Evolutionary conservation across 805 yeast genomes (phyloP).

Genomic region (Schwanniomyces yamadae): DNA sequence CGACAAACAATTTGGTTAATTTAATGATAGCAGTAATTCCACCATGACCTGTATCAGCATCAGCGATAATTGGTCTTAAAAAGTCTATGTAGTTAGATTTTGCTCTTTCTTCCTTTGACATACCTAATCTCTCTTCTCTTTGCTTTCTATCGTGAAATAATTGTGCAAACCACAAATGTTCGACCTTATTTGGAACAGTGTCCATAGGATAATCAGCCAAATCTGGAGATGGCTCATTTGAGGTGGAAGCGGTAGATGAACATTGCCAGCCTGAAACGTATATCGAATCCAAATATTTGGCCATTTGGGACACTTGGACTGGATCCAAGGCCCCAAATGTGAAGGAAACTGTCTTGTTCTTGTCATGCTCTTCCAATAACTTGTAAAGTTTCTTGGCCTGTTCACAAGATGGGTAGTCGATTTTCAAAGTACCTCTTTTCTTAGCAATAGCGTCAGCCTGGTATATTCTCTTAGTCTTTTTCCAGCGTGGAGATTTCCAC

Average conservation of each 20-base stretch:
- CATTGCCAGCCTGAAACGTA: conserved; percentile 99
- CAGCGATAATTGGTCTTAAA: conserved; percentile 93
- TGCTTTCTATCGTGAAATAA: conserved; percentile 96
- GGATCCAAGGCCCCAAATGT: conserved; percentile 97
- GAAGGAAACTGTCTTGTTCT: conserved; percentile 71
- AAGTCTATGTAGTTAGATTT: conserved; percentile 78
- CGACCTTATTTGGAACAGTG: conserved; percentile 97
- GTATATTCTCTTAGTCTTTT: conserved; percentile 81
- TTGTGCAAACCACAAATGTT: conserved; percentile 95
- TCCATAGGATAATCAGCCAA: conserved; percentile 98
- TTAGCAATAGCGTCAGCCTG: conserved; percentile 84
- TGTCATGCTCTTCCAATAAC: conserved; percentile 69
- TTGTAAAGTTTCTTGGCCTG: conserved; percentile 82
- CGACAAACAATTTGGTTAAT: conserved; percentile 92
- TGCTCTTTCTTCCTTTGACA: conserved; percentile 63
- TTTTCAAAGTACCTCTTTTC: conserved; percentile 79
- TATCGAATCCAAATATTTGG: conserved; percentile 86
- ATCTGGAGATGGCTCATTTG: conserved; percentile 98
- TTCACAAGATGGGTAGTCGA: conserved; percentile 69
- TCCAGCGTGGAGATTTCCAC: conserved; percentile 96
- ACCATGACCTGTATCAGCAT: conserved; percentile 99
- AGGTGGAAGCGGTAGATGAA: conserved; percentile 94
- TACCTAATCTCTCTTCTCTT: conserved; percentile 72
- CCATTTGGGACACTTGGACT: conserved; percentile 94
- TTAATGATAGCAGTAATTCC: conserved; percentile 96